Evolutionary conservation across 2,329 filamentous ascomycete genomes (phyloP), one percentile per base, ranked within the genome.

Genomic region (Phialophora chinensis): DNA sequence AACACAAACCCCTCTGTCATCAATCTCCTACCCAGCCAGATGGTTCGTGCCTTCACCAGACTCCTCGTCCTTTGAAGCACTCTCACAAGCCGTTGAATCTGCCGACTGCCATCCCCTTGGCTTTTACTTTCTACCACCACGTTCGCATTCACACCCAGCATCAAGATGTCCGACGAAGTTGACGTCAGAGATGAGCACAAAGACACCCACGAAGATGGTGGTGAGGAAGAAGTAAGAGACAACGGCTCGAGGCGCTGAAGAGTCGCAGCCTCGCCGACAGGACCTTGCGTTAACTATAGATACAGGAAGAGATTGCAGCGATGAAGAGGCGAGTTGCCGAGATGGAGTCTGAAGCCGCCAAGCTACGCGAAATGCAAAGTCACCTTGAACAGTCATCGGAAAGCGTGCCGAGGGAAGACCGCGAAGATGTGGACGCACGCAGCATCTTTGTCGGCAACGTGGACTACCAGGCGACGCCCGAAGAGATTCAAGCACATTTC

Each of bases 391-490:
- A 93, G 77, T 91, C 95, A 75, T 89, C 88, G 69, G 89, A 92
- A 71, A 91, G 91, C 73, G 85, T 95, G 68, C 66, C 64, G 7
- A 88, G 90, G 72, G 95, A 98, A 77, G 93, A 93, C 82, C 96
- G 96, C 80, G 93, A 97, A 78, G 96, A 97, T 73, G 89, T 99
- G 66, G 95, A 99, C 80, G 90, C 90, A 72, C 90, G 95, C 75
- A 97, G 93, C 81, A 93, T 99, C 79, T 99, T 99, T 78, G 95
- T 99, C 53, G 95, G 95, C 73, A 99, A 99, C 74, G 95, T 99
- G 72, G 95, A 99, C 81, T 99, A 99, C 80, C 93, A 92, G 69
- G 93, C 94, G 25, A 96, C 93, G 31, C 95, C 95, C 2, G 95
- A 99, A 81, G 95, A 99, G 83, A 95, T 99, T 66, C 95, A 99